phyloP scores from a whole-genome alignment of 805 yeast species.

The Jamesozyma lodderae region DNA sequence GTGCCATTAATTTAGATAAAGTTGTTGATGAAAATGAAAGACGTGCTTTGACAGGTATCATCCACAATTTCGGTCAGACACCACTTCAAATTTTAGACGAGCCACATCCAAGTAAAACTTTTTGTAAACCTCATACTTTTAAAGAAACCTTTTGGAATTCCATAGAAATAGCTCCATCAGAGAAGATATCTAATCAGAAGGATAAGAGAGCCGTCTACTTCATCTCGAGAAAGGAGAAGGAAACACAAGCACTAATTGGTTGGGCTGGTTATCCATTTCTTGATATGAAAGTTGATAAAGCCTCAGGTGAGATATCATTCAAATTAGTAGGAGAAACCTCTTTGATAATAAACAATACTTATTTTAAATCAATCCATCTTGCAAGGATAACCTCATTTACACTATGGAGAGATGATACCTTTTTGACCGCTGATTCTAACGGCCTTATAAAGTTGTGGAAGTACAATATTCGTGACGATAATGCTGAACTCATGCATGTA shows the following conservation, averaged over 20 bases:
- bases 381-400: conserved; percentile 24
- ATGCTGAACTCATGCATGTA: conserved; percentile 10
- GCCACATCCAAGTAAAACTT: conserved; percentile 45
- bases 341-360: conserved; percentile 1
- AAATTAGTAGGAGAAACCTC: conserved; percentile 2
- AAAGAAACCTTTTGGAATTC: not conserved
- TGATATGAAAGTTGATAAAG: conserved; percentile 5
- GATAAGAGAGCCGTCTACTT: not conserved
- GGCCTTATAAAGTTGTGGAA: conserved; percentile 58
- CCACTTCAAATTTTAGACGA: conserved; percentile 62
- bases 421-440: conserved; percentile 38
- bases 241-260: not conserved
- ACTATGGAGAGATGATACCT: conserved; percentile 18
- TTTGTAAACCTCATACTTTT: not conserved
- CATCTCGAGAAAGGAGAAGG: not conserved
- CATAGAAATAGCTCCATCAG: not conserved
- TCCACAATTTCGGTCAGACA: conserved; percentile 88
- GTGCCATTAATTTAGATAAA: conserved; percentile 68
- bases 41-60: conserved; percentile 70
- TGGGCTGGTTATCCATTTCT: conserved; percentile 10
- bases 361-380: conserved; percentile 28
- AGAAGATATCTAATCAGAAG: not conserved
- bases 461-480: conserved; percentile 8
- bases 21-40: conserved; percentile 67
- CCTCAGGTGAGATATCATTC: not conserved